Evolutionary conservation across 2,329 filamentous ascomycete genomes (phyloP).

Genomic region (Verticillium alfalfae): DNA sequence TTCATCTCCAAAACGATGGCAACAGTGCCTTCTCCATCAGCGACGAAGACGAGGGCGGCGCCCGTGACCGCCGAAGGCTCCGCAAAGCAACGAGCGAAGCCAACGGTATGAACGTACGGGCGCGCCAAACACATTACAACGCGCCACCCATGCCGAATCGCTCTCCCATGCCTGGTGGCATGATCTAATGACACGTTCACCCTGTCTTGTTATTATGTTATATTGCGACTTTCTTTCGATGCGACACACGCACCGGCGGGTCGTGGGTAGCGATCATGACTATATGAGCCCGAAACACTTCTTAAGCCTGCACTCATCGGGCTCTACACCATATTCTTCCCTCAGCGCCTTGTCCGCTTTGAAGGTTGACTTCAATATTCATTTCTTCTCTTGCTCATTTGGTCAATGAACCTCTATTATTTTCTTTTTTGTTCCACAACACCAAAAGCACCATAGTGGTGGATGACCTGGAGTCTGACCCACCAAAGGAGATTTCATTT

Average conservation of each 20-base stretch:
- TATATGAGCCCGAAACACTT: constrained; percentile 7
- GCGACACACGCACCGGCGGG: constrained; percentile 1
- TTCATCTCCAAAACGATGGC: constrained; percentile 10
- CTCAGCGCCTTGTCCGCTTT: background rate
- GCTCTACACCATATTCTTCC: background rate
- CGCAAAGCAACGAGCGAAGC: constrained; percentile 38
- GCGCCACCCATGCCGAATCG: constrained; percentile 19
- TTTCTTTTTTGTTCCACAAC: constrained; percentile 1
- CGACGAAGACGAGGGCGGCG: constrained; percentile 28
- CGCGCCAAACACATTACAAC: constrained; percentile 17
- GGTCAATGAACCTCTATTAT: constrained; percentile 3
- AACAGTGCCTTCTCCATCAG: constrained; percentile 19
- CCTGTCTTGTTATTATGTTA: background rate
- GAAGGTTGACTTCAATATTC: background rate
- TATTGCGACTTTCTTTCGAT: constrained; percentile 1
- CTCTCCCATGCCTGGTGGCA: constrained; percentile 31
- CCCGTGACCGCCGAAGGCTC: constrained; percentile 29
- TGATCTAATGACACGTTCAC: constrained; percentile 30
- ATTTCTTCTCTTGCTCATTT: constrained; percentile 2
- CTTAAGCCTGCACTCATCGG: background rate
- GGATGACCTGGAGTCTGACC: constrained; percentile 11
- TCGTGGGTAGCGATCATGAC: constrained; percentile 7
- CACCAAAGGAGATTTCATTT: background rate
- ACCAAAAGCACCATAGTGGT: background rate
- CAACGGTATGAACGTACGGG: constrained; percentile 22